Evolutionary conservation across 2,329 filamentous ascomycete species (phyloP).

Genomic region (Escovopsis sp.): DNA sequence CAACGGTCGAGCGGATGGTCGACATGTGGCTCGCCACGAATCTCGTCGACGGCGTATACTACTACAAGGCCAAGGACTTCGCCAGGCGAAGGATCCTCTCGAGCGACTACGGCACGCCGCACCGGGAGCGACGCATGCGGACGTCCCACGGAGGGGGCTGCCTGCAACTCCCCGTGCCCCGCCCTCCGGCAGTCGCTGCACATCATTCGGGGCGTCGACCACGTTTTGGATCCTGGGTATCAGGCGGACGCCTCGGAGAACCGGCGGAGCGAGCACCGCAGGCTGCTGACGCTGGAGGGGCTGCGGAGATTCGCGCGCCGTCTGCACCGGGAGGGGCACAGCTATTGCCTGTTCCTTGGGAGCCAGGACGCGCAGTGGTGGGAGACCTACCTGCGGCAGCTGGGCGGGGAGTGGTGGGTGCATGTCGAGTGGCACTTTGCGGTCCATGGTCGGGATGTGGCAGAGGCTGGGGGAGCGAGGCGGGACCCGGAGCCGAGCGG

Average conservation of each 20-base stretch:
- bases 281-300: constrained; percentile 8
- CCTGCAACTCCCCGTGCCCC: constrained; percentile 11
- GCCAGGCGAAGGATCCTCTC: constrained; percentile 8
- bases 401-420: constrained; percentile 16
- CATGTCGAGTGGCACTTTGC: constrained; percentile 14
- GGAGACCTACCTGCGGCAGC: constrained; percentile 10
- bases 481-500: constrained; percentile 1
- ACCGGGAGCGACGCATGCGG: constrained; percentile 11
- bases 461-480: not conserved
- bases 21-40: constrained; percentile 16
- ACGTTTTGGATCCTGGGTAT: constrained; percentile 13
- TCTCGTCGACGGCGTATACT: constrained; percentile 14
- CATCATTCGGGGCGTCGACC: constrained; percentile 13
- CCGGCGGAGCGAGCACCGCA: constrained; percentile 10
- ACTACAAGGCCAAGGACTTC: constrained; percentile 16
- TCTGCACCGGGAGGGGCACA: constrained; percentile 10
- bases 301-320: constrained; percentile 10
- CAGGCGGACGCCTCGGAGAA: constrained; percentile 13
- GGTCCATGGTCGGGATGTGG: constrained; percentile 6
- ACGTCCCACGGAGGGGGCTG: constrained; percentile 7
- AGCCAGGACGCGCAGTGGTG: constrained; percentile 15
- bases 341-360: constrained; percentile 14
- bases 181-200: constrained; percentile 13
- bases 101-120: constrained; percentile 4
- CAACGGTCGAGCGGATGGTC: constrained; percentile 13